Conservation (phyloP, 306 rosid genomes). For the Prunus dulcis region DNA sequence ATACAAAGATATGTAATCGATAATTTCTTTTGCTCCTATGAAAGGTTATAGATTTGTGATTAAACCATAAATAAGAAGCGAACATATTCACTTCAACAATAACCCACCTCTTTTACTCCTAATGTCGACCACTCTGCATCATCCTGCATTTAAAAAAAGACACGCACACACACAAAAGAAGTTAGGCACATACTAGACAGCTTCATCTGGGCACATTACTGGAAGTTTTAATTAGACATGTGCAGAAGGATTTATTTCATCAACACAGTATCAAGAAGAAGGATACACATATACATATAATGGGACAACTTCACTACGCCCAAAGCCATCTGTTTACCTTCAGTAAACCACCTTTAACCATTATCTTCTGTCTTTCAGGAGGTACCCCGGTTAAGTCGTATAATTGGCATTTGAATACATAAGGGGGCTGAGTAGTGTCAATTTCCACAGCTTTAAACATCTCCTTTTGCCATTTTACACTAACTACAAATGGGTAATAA, state of each 20-base stretch:
- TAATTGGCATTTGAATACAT: conserved; percentile 91
- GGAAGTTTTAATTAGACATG: neutral
- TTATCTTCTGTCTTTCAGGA: conserved; percentile 95
- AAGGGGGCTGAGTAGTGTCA: conserved; percentile 82
- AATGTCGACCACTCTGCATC: conserved; percentile 84
- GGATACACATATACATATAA: neutral
- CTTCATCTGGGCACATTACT: neutral
- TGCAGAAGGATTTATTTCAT: neutral
- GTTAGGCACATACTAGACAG: conserved; percentile 1
- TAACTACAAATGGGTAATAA: conserved; percentile 44
- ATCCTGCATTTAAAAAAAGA: conserved; percentile 54
- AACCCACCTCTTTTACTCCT: conserved; percentile 79
- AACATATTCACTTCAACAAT: conserved; percentile 17
- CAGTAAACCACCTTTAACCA: conserved; percentile 97
- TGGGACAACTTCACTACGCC: neutral
- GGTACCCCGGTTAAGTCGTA: conserved; percentile 92
- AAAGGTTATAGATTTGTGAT: neutral
- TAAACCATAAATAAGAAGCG: neutral
- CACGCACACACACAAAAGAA: conserved; percentile 3
- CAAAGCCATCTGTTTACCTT: conserved; percentile 51
- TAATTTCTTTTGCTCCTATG: neutral
- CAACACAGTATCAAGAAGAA: conserved; percentile 9
- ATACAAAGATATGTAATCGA: conserved; percentile 11
- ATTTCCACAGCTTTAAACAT: conserved; percentile 72
- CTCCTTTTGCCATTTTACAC: conserved; percentile 94